These are phyloP conservation scores for Globisporangium acanthophoron DNA, from an alignment of 352 stramenopile species.

Conservation along the genomic window DNA sequence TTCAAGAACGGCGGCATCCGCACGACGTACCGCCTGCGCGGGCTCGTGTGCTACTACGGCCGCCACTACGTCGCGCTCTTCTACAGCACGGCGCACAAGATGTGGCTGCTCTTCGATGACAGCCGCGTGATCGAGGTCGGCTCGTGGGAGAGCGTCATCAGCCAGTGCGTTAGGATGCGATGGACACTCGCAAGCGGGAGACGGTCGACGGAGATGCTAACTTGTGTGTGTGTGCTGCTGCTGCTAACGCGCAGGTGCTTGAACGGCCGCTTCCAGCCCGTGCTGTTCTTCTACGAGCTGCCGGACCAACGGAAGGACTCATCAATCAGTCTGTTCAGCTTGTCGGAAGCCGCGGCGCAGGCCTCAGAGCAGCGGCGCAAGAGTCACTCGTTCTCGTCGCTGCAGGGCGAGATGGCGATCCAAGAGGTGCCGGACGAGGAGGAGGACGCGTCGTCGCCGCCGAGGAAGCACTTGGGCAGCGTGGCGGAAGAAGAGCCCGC, in stretches of 20 bases:
- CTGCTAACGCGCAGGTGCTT: slow-evolving; percentile 28
- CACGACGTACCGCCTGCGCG: slow-evolving; percentile 71
- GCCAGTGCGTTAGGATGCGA: slow-evolving; percentile 21
- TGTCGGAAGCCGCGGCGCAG: slow-evolving; percentile 27
- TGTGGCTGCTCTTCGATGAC: slow-evolving; percentile 85
- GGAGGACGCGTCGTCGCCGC: slow-evolving; percentile 14
- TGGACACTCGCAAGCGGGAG: too few relatives aligned
- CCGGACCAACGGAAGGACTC: slow-evolving; percentile 79
- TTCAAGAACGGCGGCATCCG: slow-evolving; percentile 68
- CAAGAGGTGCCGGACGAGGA: slow-evolving; percentile 45
- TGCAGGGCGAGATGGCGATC: slow-evolving; percentile 46
- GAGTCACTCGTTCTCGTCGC: slow-evolving; percentile 54
- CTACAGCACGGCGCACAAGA: slow-evolving; percentile 81
- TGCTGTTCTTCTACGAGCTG: slow-evolving; percentile 82
- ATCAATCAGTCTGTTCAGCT: slow-evolving; percentile 56
- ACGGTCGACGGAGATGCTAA: neutral
- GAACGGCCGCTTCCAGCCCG: slow-evolving; percentile 77
- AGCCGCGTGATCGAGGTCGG: slow-evolving; percentile 74
- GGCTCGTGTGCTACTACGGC: slow-evolving; percentile 85
- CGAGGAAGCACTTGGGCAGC: slow-evolving; percentile 24
- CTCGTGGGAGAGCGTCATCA: slow-evolving; percentile 68
- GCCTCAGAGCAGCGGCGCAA: slow-evolving; percentile 36
- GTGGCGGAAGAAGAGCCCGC: slow-evolving; percentile 26
- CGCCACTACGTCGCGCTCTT: slow-evolving; percentile 81
- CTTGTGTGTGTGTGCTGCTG: neutral